Evolutionary conservation across 805 yeast species (phyloP), one percentile per base, ranked within the genome.

Genomic region (Maudiozyma barnettii): DNA sequence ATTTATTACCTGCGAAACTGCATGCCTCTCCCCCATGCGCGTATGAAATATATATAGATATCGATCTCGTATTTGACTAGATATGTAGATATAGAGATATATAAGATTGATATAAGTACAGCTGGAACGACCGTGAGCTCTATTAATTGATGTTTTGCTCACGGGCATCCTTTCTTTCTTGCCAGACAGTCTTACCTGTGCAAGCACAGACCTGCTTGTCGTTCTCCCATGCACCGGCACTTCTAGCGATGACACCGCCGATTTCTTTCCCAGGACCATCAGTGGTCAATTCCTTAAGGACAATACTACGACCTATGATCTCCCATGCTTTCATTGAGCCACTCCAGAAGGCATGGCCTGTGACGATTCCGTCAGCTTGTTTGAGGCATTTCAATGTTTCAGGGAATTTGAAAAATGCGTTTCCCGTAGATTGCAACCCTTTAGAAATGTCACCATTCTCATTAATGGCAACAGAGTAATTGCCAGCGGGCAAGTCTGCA

Each of bases 151-250:
- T 60, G 36, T 63, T 59, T 33, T 49, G 49, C 21, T 55, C 54
- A 9, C 78, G 63, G 1, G 95, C 95, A 58, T 88, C 96, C 44
- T 71, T 65, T 47, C 97, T 74, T 65, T 91, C 99, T 63, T 93
- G 89, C 98, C 99, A 91, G 22, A 91, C 79, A 0, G 96, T 86
- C 72, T 89, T 88, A 16, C 99, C 99, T 14, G 91, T 81, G 65
- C 98, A 93, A 31, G 91, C 82, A 66, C 99, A 91, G 2, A 91
- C 95, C 50, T 81, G 81, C 67, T 91, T 91, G 55, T 84, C 86
- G 66, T 93, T 93, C 61, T 91, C 95, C 97, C 98, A 93, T 22
- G 81, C 85, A 14, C 99, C 99, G 1, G 99, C 98, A 57, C 95
- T 84, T 59, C 98, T 76, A 1, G 98, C 98, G 60, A 93, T 79